These are phyloP conservation scores for Hydnomerulius pinastri DNA, from an alignment of 768 basidiomycete genomes.

Conservation along the genomic window DNA sequence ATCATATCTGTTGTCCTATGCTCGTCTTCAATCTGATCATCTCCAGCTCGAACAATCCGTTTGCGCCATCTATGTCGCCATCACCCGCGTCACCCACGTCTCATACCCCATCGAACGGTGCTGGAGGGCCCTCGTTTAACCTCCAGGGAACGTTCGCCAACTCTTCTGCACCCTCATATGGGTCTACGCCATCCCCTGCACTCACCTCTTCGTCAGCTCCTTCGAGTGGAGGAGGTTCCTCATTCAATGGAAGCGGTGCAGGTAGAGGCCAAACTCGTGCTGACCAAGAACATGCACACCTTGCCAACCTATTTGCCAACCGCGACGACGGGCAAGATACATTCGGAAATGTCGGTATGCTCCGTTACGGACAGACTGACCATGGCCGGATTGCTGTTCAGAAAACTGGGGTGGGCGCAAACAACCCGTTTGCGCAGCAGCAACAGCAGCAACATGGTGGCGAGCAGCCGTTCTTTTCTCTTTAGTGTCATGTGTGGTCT, in stretches of 20 bases:
- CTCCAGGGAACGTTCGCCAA: constrained; percentile 68
- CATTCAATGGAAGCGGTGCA: constrained; percentile 11
- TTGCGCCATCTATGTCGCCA: constrained; percentile 53
- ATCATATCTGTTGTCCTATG: neutral
- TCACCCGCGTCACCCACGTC: constrained; percentile 36
- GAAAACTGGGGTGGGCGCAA: constrained; percentile 45
- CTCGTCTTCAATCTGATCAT: constrained; percentile 26
- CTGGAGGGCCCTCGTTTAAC: constrained; percentile 58
- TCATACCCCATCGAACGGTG: constrained; percentile 33
- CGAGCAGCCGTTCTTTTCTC: constrained; percentile 82
- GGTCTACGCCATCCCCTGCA: constrained; percentile 43
- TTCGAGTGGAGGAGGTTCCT: constrained; percentile 33
- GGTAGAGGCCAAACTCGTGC: constrained; percentile 39
- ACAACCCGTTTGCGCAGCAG: constrained; percentile 71
- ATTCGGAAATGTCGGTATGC: constrained; percentile 84
- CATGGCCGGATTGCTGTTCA: constrained; percentile 51
- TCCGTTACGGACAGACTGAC: constrained; percentile 70
- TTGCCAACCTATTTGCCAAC: constrained; percentile 84
- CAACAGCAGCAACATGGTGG: constrained; percentile 54
- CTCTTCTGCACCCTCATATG: constrained; percentile 33
- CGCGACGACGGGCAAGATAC: constrained; percentile 93
- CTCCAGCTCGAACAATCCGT: constrained; percentile 91
- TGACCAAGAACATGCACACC: constrained; percentile 72
- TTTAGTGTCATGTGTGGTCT: constrained; percentile 41
- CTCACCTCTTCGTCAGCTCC: constrained; percentile 45